Conservation (phyloP, 331 rosid genomes). For the Dryas integrifolia region DNA sequence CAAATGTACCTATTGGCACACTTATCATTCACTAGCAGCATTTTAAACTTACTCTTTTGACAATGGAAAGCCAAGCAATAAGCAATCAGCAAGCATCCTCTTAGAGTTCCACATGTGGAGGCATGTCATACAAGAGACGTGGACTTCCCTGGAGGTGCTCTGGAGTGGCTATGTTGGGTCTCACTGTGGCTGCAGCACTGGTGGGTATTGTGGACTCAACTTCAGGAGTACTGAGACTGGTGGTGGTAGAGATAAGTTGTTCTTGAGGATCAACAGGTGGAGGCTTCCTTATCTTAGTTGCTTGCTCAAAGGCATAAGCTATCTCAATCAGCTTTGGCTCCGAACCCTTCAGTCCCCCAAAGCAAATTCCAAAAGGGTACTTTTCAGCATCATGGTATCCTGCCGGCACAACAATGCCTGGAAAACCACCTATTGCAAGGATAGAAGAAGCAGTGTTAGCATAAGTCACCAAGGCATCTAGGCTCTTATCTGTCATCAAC, state of each 20-base stretch:
- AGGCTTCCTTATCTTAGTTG: slow-evolving; percentile 31
- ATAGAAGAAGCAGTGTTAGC: slow-evolving; percentile 29
- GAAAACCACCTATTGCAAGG: slow-evolving; percentile 65
- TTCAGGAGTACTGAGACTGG: too few relatives aligned
- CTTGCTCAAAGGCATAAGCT: slow-evolving; percentile 53
- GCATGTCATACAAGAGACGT: too few relatives aligned
- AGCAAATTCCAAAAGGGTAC: slow-evolving; percentile 59
- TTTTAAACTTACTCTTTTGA: too few relatives aligned
- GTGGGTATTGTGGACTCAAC: too few relatives aligned
- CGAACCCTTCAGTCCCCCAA: slow-evolving; percentile 56
- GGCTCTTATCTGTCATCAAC: slow-evolving; percentile 38
- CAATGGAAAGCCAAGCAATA: too few relatives aligned
- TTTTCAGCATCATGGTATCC: slow-evolving; percentile 41
- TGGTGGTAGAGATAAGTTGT: neutral
- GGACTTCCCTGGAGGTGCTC: too few relatives aligned
- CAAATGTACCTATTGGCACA: too few relatives aligned
- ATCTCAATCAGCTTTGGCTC: slow-evolving; percentile 54
- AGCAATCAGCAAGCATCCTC: too few relatives aligned
- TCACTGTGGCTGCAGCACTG: too few relatives aligned
- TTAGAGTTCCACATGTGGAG: too few relatives aligned
- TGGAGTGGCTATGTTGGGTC: too few relatives aligned
- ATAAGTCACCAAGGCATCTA: slow-evolving; percentile 51
- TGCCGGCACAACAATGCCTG: slow-evolving; percentile 60
- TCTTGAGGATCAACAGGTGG: neutral
- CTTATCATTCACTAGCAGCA: too few relatives aligned